Conservation (phyloP, 164 flowering plant genomes). For the Magnolia changhungtana region DNA sequence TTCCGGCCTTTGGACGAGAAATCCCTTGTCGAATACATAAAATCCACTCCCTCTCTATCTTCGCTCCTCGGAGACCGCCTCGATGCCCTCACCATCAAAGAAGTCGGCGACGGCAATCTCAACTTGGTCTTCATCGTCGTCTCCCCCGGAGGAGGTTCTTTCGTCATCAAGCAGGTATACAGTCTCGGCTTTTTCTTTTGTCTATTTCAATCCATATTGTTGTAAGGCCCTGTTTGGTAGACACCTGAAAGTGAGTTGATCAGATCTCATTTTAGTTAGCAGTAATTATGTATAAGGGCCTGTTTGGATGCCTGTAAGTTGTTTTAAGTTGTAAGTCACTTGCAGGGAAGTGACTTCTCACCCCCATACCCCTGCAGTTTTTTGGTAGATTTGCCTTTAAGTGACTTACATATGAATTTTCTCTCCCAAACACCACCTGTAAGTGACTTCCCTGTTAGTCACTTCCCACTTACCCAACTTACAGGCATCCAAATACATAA, state of each 20-base stretch:
- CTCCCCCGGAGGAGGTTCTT: constrained; percentile 35
- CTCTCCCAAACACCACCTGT: too few species aligned
- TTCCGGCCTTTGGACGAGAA: constrained; percentile 71
- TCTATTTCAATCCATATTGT: not conserved
- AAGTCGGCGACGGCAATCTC: constrained; percentile 91
- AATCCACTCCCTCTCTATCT: constrained; percentile 58
- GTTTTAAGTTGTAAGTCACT: too few species aligned
- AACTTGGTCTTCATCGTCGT: constrained; percentile 62
- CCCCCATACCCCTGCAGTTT: too few species aligned
- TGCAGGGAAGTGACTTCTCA: too few species aligned
- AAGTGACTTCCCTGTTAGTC: too few species aligned
- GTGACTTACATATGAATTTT: too few species aligned
- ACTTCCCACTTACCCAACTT: too few species aligned
- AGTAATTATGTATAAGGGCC: not conserved
- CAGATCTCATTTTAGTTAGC: too few species aligned
- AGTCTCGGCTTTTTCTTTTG: too few species aligned
- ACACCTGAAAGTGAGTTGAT: too few species aligned
- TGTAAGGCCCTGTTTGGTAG: not conserved
- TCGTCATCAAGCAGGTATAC: constrained; percentile 61
- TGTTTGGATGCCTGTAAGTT: not conserved
- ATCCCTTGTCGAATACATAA: constrained; percentile 64
- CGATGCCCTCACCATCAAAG: constrained; percentile 60
- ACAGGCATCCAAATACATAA: not conserved
- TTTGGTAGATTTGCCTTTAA: too few species aligned
- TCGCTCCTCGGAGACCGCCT: constrained; percentile 46